Base-by-base conservation (phyloP, 148 eudicot genomes). In the Simmondsia chinensis region DNA sequence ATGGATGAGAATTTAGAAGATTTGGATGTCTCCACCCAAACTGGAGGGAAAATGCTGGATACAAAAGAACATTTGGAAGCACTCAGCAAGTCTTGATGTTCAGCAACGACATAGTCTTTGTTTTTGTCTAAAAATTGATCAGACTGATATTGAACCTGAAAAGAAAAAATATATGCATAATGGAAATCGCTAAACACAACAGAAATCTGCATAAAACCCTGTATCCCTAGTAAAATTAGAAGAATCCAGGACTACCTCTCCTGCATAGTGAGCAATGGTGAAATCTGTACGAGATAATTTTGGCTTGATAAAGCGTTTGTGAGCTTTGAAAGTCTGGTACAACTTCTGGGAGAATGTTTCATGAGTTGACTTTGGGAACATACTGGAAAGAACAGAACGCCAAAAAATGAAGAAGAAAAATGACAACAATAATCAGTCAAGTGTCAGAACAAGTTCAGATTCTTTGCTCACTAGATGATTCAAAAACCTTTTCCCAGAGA, bases 351-450 rank as follows among this genome's bases (percentile, higher is more conserved):
- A 76, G 66, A 85, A 91, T 55, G 99, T 91, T 69, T 91, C 95
- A 57, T 82, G 89, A 56, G 95, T 91, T 17, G 99, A 85, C 69
- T 82, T 91, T 39, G 99, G 99, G 65, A 91, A 91, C 99, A 91
- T 91, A 57, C 99, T 91, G 95, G 36, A 65, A 60, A 49, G n/a
- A n/a, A n/a, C n/a, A 61, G 17, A 63, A 61, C 9, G 19, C 36
- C 26, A 30, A 24, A 50, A 11, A 33, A 20, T 33, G 30, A 24
- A 48, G n/a, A n/a, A n/a, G n/a, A n/a, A 36, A 47, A 7, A 35
- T 4, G 32, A 42, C 38, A 35, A 36, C 43, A 30, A 55, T 19
- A 48, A n/a, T 33, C 39, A n/a, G n/a, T n/a, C n/a, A n/a, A n/a
- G n/a, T n/a, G n/a, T n/a, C n/a, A n/a, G n/a, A n/a, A n/a, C n/a